Conservation (phyloP, 495 filamentous ascomycete genomes). For the Penicillium goetzii region DNA sequence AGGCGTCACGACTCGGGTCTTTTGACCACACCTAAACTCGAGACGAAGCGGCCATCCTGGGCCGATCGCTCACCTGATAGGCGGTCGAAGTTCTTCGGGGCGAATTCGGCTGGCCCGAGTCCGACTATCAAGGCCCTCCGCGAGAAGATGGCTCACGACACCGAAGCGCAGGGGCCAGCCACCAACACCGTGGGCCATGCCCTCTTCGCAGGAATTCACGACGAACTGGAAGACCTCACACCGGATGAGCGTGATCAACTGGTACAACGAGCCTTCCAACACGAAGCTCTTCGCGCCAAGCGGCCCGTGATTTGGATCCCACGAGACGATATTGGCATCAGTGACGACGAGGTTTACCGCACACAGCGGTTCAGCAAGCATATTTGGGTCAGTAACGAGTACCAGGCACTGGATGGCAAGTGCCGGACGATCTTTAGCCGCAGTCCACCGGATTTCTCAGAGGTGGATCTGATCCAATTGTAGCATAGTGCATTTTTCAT, state of each 20-base stretch:
- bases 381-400: slow-evolving; percentile 94
- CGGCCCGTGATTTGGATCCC: slow-evolving; percentile 94
- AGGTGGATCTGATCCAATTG: slow-evolving; percentile 85
- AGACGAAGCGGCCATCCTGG: slow-evolving; percentile 43
- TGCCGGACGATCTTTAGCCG: slow-evolving; percentile 83
- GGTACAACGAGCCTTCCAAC: slow-evolving; percentile 87
- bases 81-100: slow-evolving; percentile 48
- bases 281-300: slow-evolving; percentile 82
- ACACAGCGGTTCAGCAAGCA: slow-evolving; percentile 77
- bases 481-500: slow-evolving; percentile 36
- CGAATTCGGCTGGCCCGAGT: slow-evolving; percentile 35
- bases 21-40: slow-evolving; percentile 28
- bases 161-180: slow-evolving; percentile 66
- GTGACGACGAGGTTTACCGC: slow-evolving; percentile 84
- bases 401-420: slow-evolving; percentile 82
- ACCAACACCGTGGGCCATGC: slow-evolving; percentile 66
- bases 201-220: slow-evolving; percentile 82
- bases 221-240: slow-evolving; percentile 92
- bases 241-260: slow-evolving; percentile 87
- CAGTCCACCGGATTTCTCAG: slow-evolving; percentile 90
- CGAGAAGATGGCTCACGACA: slow-evolving; percentile 50
- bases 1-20: slow-evolving; percentile 22
- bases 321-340: slow-evolving; percentile 85
- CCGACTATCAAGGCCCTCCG: slow-evolving; percentile 40
- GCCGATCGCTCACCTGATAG: slow-evolving; percentile 44